Evolutionary conservation across 2,329 filamentous ascomycete genomes (phyloP).

Genomic region (Paraphoma sp.): DNA sequence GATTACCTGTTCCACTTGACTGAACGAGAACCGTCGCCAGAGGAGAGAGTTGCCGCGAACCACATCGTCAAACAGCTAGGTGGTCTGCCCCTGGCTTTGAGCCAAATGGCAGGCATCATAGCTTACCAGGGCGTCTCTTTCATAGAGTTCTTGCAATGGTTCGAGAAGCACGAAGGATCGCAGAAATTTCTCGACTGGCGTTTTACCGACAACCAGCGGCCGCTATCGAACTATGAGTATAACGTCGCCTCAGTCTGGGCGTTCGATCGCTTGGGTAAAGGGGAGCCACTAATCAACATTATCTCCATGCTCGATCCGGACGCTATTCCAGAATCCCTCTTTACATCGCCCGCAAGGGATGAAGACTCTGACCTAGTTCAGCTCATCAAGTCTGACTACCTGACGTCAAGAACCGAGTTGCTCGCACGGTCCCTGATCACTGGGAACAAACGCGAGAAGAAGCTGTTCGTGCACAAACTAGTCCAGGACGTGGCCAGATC

Average conservation of each 20-base stretch:
- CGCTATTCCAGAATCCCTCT: not conserved
- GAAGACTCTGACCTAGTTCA: not conserved
- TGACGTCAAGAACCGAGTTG: not conserved
- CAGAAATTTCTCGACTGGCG: not conserved
- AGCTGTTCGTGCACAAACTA: not conserved
- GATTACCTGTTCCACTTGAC: conserved; percentile 1
- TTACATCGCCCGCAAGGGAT: not conserved
- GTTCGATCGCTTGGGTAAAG: not conserved
- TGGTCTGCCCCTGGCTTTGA: conserved; percentile 16
- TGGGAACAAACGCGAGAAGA: not conserved
- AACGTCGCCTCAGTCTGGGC: conserved; percentile 7
- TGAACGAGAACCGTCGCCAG: not conserved
- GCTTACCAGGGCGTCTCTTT: conserved; percentile 2
- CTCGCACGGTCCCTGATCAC: not conserved
- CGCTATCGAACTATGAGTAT: not conserved
- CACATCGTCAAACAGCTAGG: conserved; percentile 8
- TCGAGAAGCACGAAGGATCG: not conserved
- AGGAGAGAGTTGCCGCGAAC: not conserved
- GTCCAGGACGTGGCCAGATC: not conserved
- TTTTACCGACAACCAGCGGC: not conserved
- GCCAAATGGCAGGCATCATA: conserved; percentile 18
- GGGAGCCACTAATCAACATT: not conserved
- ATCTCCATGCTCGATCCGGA: conserved; percentile 1
- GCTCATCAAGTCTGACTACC: not conserved
- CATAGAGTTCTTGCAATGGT: conserved; percentile 3